These are phyloP conservation scores for Amphichorda felina DNA, from an alignment of 2,329 filamentous ascomycete genomes.

Conservation along the genomic window DNA sequence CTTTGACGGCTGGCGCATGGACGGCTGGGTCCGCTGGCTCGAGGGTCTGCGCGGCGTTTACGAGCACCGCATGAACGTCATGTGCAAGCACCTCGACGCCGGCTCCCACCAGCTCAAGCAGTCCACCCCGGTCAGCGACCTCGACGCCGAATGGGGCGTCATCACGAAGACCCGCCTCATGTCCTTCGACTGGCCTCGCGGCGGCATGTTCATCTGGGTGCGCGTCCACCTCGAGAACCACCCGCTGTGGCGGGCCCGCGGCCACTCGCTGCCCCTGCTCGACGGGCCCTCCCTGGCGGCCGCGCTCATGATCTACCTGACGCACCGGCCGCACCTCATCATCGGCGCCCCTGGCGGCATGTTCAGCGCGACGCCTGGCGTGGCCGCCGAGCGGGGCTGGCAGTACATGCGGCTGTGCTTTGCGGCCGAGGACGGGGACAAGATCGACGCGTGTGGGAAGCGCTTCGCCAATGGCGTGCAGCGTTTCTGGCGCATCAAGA, in stretches of 20 bases:
- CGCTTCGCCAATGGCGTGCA: constrained; percentile 58
- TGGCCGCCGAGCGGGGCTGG: constrained; percentile 49
- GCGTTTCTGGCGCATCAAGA: constrained; percentile 68
- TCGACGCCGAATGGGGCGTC: constrained; percentile 58
- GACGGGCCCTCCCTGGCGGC: constrained; percentile 43
- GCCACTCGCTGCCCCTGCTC: constrained; percentile 26
- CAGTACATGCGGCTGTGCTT: constrained; percentile 72
- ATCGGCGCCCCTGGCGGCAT: constrained; percentile 60
- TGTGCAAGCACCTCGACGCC: constrained; percentile 64
- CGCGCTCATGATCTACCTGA: constrained; percentile 62
- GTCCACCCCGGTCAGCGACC: constrained; percentile 28
- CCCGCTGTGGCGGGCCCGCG: constrained; percentile 43
- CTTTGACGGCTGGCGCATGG: constrained; percentile 59
- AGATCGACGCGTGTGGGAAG: constrained; percentile 48
- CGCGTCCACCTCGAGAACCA: constrained; percentile 60
- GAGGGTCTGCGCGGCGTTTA: constrained; percentile 74
- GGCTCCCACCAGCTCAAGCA: constrained; percentile 54
- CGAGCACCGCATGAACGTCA: constrained; percentile 70
- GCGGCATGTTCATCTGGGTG: constrained; percentile 90
- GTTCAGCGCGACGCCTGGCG: constrained; percentile 56
- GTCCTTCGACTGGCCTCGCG: constrained; percentile 68
- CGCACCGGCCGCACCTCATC: constrained; percentile 55
- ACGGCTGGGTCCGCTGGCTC: constrained; percentile 87
- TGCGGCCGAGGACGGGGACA: constrained; percentile 65
- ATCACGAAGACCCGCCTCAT: constrained; percentile 64